Conservation (phyloP, 2,329 filamentous ascomycete species). For the Tetracladium maxilliforme region DNA sequence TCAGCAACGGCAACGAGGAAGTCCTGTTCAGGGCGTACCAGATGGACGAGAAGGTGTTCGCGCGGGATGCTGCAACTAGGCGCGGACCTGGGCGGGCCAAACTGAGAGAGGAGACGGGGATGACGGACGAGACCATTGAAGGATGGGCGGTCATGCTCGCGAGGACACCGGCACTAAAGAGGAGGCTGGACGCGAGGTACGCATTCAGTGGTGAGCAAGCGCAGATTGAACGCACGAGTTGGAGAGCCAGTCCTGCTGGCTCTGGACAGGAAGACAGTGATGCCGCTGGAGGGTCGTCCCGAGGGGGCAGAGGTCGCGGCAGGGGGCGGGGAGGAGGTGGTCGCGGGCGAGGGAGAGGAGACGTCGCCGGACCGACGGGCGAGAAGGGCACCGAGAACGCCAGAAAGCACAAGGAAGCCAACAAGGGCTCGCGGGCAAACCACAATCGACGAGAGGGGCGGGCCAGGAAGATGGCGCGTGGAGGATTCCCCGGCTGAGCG, state of each 20-base stretch:
- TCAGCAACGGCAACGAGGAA: conserved; percentile 45
- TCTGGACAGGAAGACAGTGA: conserved; percentile 44
- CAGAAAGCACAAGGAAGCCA: conserved; percentile 65
- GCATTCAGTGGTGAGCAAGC: conserved; percentile 52
- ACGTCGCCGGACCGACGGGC: conserved; percentile 47
- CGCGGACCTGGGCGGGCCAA: conserved; percentile 44
- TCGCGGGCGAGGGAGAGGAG: conserved; percentile 35
- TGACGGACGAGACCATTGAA: conserved; percentile 90
- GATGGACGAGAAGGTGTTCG: conserved; percentile 49
- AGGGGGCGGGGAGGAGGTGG: conserved; percentile 29
- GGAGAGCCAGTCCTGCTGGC: conserved; percentile 35
- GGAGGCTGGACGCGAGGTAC: conserved; percentile 57
- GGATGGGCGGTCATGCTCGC: conserved; percentile 84
- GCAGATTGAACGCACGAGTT: conserved; percentile 51
- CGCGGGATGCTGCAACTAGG: conserved; percentile 55
- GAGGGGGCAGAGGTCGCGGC: conserved; percentile 25
- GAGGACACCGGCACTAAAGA: conserved; percentile 54
- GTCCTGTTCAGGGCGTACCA: conserved; percentile 60
- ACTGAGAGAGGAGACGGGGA: conserved; percentile 62
- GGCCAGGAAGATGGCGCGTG: conserved; percentile 50
- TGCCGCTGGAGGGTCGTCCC: conserved; percentile 30
- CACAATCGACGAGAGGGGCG: conserved; percentile 67
- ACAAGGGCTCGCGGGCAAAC: conserved; percentile 70
- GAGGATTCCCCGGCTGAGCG: conserved; percentile 20
- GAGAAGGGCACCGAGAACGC: conserved; percentile 61